Conservation (phyloP, 2,329 filamentous ascomycete genomes). For the Venturia oleaginea region DNA sequence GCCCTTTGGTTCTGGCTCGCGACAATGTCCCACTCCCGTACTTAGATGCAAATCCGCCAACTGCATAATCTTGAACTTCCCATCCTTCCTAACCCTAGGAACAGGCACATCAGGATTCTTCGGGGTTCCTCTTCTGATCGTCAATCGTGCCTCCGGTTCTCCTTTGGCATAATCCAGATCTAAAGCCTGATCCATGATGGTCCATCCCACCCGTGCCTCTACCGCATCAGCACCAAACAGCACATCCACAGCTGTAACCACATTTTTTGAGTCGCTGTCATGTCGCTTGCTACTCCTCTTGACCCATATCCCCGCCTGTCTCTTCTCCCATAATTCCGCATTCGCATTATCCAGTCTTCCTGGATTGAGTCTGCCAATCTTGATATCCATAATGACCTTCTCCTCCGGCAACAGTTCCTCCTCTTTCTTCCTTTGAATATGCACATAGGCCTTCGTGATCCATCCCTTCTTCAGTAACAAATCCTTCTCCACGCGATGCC, state of each 20-base stretch:
- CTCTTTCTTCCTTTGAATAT: conserved; percentile 76
- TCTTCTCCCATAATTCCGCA: conserved; percentile 64
- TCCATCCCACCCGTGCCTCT: conserved; percentile 79
- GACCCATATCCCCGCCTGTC: conserved; percentile 73
- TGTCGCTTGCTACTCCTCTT: conserved; percentile 63
- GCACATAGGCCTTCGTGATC: conserved; percentile 69
- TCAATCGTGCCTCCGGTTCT: conserved; percentile 63
- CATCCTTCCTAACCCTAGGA: conserved; percentile 74
- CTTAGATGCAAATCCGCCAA: conserved; percentile 89
- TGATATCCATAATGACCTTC: conserved; percentile 70
- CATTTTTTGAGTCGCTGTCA: conserved; percentile 63
- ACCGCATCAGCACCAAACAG: conserved; percentile 86
- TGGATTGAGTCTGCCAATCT: conserved; percentile 65
- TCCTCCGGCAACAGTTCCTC: conserved; percentile 68
- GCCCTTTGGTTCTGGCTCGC: conserved; percentile 71
- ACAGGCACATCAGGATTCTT: conserved; percentile 57
- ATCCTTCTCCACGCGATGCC: conserved; percentile 85
- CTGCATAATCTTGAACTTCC: conserved; percentile 96
- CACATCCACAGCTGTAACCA: conserved; percentile 74
- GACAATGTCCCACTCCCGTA: conserved; percentile 76
- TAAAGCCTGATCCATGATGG: conserved; percentile 32
- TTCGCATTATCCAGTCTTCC: conserved; percentile 45
- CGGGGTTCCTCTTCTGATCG: conserved; percentile 63
- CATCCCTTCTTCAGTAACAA: conserved; percentile 69
- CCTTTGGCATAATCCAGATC: conserved; percentile 56